Conservation (phyloP, 2,329 filamentous ascomycete species). For the Fusarium sp. region DNA sequence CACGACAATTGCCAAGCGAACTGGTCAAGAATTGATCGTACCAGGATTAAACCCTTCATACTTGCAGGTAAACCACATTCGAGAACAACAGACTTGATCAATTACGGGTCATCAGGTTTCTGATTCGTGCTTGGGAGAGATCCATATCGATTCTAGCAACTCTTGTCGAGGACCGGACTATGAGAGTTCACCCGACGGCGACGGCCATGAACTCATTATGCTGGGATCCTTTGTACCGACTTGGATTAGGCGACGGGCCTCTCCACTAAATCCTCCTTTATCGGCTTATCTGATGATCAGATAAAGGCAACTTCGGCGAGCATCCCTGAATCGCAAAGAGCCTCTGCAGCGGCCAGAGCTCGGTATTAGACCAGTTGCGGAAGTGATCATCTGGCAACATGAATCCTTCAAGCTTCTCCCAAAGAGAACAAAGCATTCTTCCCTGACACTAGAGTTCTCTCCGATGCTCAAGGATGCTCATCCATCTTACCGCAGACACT, state of each 20-base stretch:
- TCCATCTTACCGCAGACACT: slow-evolving; percentile 12
- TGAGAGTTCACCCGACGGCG: not conserved
- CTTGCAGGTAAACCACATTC: not conserved
- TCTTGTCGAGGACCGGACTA: not conserved
- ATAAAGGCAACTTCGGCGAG: slow-evolving; percentile 15
- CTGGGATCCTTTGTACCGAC: not conserved
- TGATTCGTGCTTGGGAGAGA: not conserved
- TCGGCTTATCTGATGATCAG: slow-evolving; percentile 36
- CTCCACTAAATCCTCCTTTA: not conserved
- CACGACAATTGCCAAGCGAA: not conserved
- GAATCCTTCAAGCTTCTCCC: not conserved
- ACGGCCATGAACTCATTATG: not conserved
- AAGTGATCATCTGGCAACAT: slow-evolving; percentile 8
- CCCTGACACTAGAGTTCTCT: not conserved
- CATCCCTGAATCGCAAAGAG: slow-evolving; percentile 17
- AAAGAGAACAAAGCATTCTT: not conserved
- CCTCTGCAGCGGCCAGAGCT: slow-evolving; percentile 2
- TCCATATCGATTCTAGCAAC: not conserved
- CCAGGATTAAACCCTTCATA: not conserved
- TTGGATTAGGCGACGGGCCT: not conserved
- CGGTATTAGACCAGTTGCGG: not conserved
- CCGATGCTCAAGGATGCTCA: slow-evolving; percentile 9
- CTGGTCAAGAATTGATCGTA: not conserved
- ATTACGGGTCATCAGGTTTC: not conserved
- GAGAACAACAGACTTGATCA: not conserved